Evolutionary conservation across 1,139 yeast species (phyloP).

Genomic region (Hyphopichia pseudoburtonii): DNA sequence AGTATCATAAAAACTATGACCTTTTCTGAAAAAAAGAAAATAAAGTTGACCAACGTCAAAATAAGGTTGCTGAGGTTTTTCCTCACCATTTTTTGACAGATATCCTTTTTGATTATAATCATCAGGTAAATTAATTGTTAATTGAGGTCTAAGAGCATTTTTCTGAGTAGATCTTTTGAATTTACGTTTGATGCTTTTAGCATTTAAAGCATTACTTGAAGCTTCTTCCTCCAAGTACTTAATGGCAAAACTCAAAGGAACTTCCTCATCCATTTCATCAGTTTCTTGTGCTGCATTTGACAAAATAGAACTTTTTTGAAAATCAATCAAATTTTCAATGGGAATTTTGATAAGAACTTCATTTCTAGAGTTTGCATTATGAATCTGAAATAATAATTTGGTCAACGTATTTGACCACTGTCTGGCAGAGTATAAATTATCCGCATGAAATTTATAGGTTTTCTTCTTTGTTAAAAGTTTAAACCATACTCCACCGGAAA

Average conservation of each 20-base stretch:
- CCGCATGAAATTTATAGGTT: slow-evolving; percentile 69
- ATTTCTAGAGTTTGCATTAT: slow-evolving; percentile 67
- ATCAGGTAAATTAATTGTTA: background rate
- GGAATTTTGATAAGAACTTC: slow-evolving; percentile 82
- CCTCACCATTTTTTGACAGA: slow-evolving; percentile 14
- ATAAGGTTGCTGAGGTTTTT: slow-evolving; percentile 26
- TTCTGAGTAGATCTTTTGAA: slow-evolving; percentile 1
- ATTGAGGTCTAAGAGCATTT: background rate
- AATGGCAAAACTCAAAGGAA: slow-evolving; percentile 24
- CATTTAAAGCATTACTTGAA: background rate
- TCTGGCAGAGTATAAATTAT: slow-evolving; percentile 68
- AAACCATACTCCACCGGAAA: slow-evolving; percentile 48
- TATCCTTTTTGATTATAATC: slow-evolving; percentile 10
- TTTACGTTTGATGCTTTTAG: slow-evolving; percentile 4
- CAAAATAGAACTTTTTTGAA: slow-evolving; percentile 40
- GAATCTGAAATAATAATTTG: slow-evolving; percentile 64
- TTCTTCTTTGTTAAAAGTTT: slow-evolving; percentile 56
- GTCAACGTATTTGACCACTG: slow-evolving; percentile 78
- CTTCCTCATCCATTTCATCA: slow-evolving; percentile 13
- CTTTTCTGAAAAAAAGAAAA: slow-evolving; percentile 59
- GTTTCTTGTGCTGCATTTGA: slow-evolving; percentile 12
- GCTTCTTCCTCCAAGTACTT: slow-evolving; percentile 16
- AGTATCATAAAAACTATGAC: slow-evolving; percentile 24
- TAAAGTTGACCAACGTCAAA: slow-evolving; percentile 62
- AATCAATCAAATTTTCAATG: slow-evolving; percentile 60